phyloP scores from a whole-genome alignment of 2,329 filamentous ascomycete species.

The Allantophomopsis lycopodina region DNA sequence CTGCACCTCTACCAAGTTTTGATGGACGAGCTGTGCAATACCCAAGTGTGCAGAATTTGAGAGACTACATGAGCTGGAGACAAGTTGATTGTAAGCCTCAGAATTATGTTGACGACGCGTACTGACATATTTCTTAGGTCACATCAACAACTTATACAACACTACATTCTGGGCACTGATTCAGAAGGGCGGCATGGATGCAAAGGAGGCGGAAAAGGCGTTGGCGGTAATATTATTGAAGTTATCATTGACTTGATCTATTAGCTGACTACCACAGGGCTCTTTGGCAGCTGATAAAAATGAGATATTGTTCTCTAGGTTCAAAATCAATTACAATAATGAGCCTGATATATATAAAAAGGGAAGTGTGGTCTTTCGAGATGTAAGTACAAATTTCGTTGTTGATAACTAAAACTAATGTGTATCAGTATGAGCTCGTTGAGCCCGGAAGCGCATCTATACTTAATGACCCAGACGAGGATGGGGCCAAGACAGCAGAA shows the following conservation, averaged over 20 bases:
- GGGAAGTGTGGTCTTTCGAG: slow-evolving; percentile 78
- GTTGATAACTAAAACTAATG: not conserved
- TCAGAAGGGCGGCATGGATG: slow-evolving; percentile 59
- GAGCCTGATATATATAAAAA: slow-evolving; percentile 88
- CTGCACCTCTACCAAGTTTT: slow-evolving; percentile 72
- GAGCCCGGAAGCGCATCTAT: slow-evolving; percentile 28
- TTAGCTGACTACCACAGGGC: slow-evolving; percentile 37
- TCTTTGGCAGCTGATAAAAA: slow-evolving; percentile 83
- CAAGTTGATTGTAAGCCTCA: slow-evolving; percentile 77
- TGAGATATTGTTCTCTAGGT: slow-evolving; percentile 81
- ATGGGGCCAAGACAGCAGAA: slow-evolving; percentile 32
- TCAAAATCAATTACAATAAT: slow-evolving; percentile 95
- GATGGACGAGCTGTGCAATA: slow-evolving; percentile 88
- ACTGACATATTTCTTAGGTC: slow-evolving; percentile 35
- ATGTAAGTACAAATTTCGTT: slow-evolving; percentile 22
- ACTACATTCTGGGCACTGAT: slow-evolving; percentile 92
- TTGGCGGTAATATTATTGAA: slow-evolving; percentile 44
- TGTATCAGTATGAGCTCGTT: slow-evolving; percentile 53
- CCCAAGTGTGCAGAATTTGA: slow-evolving; percentile 65
- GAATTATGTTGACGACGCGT: not conserved
- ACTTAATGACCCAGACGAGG: slow-evolving; percentile 25
- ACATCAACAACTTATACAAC: slow-evolving; percentile 98
- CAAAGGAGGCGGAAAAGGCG: slow-evolving; percentile 66
- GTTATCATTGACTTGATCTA: not conserved
- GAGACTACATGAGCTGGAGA: slow-evolving; percentile 94